These are phyloP conservation scores for Zymoseptoria passerinii DNA, from an alignment of 2,329 filamentous ascomycete genomes.

Conservation along the genomic window DNA sequence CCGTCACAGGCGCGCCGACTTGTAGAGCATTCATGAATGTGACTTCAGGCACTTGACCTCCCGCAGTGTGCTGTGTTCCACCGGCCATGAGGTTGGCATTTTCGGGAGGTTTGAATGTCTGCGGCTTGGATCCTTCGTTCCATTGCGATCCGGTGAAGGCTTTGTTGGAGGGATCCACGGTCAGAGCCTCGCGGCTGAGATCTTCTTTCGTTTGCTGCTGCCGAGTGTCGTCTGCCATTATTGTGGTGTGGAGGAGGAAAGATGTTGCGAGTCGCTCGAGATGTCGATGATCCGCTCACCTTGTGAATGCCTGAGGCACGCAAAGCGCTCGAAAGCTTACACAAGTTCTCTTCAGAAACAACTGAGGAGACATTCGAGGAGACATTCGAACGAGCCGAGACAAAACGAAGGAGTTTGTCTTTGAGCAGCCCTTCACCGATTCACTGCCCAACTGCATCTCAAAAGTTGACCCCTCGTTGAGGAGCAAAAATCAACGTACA, in stretches of 20 bases:
- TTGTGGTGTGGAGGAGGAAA: slow-evolving; percentile 5
- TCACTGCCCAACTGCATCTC: too few relatives aligned
- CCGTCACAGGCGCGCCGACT: slow-evolving; percentile 58
- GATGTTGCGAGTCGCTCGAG: neutral
- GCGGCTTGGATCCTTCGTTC: slow-evolving; percentile 17
- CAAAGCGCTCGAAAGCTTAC: neutral
- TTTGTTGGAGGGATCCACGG: slow-evolving; percentile 24
- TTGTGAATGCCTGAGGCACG: neutral
- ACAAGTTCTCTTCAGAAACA: too few relatives aligned
- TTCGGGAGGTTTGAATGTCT: slow-evolving; percentile 29
- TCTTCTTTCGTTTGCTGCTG: slow-evolving; percentile 20
- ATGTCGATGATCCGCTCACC: neutral
- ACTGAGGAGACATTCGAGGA: too few relatives aligned
- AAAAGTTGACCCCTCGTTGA: too few relatives aligned
- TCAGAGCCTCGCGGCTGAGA: slow-evolving; percentile 25
- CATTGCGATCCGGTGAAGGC: slow-evolving; percentile 30
- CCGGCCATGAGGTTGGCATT: slow-evolving; percentile 49
- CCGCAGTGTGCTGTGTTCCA: slow-evolving; percentile 52
- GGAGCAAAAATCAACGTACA: too few relatives aligned
- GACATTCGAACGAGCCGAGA: too few relatives aligned
- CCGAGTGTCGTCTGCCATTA: slow-evolving; percentile 41
- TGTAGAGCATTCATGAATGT: slow-evolving; percentile 51
- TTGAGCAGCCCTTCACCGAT: too few relatives aligned
- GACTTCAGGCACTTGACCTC: slow-evolving; percentile 53
- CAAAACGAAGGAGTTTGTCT: too few relatives aligned